Conservation (phyloP, 139 green algal genomes). For the Tetraselmis striata region DNA sequence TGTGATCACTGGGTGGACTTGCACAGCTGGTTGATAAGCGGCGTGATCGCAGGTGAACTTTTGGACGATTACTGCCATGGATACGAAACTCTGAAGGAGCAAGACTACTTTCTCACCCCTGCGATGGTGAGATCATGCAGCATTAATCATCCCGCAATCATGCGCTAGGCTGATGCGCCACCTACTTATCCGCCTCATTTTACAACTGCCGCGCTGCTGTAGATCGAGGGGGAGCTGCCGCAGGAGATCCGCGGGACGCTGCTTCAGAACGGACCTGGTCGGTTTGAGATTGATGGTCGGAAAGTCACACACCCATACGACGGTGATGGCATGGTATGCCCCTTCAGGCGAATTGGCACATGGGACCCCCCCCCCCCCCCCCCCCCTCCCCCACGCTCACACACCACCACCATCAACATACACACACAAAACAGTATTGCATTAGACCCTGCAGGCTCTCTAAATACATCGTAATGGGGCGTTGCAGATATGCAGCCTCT, state of each 20-base stretch:
- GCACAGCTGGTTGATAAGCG: too few species aligned
- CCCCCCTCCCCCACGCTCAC: not conserved
- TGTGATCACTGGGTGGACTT: too few species aligned
- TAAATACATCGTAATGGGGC: not conserved
- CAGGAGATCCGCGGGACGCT: not conserved
- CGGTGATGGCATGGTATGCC: not conserved
- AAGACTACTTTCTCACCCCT: not conserved
- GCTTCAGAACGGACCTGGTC: not conserved
- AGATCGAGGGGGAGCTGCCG: not conserved
- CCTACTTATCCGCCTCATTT: too few species aligned
- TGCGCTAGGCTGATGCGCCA: too few species aligned
- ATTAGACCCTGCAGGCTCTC: too few species aligned
- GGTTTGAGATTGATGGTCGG: not conserved
- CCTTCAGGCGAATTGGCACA: too few species aligned
- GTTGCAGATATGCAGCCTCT: not conserved
- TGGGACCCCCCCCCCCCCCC: too few species aligned
- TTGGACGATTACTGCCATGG: not conserved
- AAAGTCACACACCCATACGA: not conserved
- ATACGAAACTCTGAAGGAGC: not conserved
- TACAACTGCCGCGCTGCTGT: not conserved
- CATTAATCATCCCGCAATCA: too few species aligned
- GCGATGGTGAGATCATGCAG: not conserved
- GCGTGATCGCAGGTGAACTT: not conserved
- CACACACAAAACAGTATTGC: too few species aligned
- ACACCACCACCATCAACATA: not conserved